Evolutionary conservation across 2,329 filamentous ascomycete genomes (phyloP).

Genomic region (Beauveria rudraprayagi): DNA sequence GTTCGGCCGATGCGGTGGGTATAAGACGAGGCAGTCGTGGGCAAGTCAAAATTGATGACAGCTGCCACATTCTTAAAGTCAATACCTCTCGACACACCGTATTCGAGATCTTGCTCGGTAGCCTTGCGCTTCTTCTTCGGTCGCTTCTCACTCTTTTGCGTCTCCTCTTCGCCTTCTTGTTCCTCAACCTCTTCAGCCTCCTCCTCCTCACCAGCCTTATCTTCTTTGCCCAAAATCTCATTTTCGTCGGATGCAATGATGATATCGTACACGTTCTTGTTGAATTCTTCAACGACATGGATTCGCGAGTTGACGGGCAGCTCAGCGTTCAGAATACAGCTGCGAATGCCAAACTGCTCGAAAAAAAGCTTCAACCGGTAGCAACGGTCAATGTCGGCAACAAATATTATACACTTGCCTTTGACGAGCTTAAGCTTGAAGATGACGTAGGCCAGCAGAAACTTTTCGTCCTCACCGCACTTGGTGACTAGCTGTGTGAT

Average conservation of each 20-base stretch:
- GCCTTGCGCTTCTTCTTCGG: constrained; percentile 57
- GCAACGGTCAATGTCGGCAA: constrained; percentile 76
- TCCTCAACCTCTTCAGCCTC: constrained; percentile 34
- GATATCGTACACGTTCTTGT: constrained; percentile 93
- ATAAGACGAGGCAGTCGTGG: constrained; percentile 80
- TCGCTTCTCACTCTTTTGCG: constrained; percentile 20
- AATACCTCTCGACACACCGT: constrained; percentile 85
- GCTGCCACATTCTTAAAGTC: constrained; percentile 94
- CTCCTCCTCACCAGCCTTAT: constrained; percentile 31
- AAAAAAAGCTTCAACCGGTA: constrained; percentile 92
- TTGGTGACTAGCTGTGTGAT: constrained; percentile 84
- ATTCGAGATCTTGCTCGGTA: constrained; percentile 69
- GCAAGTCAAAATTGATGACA: constrained; percentile 95
- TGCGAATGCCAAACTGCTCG: constrained; percentile 93
- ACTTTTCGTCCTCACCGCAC: constrained; percentile 97
- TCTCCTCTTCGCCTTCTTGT: constrained; percentile 28
- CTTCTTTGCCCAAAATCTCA: constrained; percentile 66
- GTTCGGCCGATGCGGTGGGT: constrained; percentile 96
- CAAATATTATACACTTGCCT: constrained; percentile 69
- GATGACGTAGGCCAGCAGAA: constrained; percentile 84
- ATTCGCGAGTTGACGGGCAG: constrained; percentile 86
- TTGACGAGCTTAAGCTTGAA: constrained; percentile 92
- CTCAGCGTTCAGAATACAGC: constrained; percentile 89
- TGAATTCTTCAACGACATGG: constrained; percentile 96
- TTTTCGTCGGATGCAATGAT: constrained; percentile 88